Base-by-base conservation (phyloP, 2,329 filamentous ascomycete genomes). In the Coniochaeta ligniaria region DNA sequence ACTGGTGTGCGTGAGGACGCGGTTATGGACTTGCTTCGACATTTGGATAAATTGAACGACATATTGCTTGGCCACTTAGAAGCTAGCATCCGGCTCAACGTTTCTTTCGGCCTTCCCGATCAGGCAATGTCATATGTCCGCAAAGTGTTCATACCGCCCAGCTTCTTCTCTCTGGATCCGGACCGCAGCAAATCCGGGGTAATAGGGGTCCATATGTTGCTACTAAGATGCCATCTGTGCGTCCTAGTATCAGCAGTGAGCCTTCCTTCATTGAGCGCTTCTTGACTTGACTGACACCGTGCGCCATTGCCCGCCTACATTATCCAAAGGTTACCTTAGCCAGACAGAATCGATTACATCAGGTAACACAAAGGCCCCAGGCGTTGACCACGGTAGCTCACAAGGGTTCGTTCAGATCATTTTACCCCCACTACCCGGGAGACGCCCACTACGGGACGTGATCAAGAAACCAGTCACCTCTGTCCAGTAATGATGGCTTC, bases 41-140 rank as follows among this genome's bases (percentile, higher is more conserved):
- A 62, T 64, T 64, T 60, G 64, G 64, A 57, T 65, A 65, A 65
- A 65, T 64, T 63, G 60, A n/a, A 14, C 41, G 41, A 24, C 31
- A 61, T 59, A 59, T 61, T 54, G 52, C 41, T 14, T 20, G 55
- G 58, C 59, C 31, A 56, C 16, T 60, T 3, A 35, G 14, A 57
- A 38, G 50, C 12, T 41, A 20, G 22, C 14, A 52, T 17, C 26
- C 9, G 47, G 22, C 22, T 52, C 47, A 6, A 17, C 47, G 14
- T n/a, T 12, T 31, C 47, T 14, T 26, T 52, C 31, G 17, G 24
- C 47, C 47, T 52, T 52, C 47, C 47, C 22, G 3, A 28, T 52
- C 47, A 2, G 26, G 26, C 7, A 31, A 28, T 22, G 22, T 31
- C 14, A n/a, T 28, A 16, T 52, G 43, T 12, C 8, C 22, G 6